A percentile compares a stretch with the other conserved stretches of the same genome.
phyloP scores from a whole-genome alignment of 2,329 filamentous ascomycete genomes.

The Fusarium udum region DNA sequence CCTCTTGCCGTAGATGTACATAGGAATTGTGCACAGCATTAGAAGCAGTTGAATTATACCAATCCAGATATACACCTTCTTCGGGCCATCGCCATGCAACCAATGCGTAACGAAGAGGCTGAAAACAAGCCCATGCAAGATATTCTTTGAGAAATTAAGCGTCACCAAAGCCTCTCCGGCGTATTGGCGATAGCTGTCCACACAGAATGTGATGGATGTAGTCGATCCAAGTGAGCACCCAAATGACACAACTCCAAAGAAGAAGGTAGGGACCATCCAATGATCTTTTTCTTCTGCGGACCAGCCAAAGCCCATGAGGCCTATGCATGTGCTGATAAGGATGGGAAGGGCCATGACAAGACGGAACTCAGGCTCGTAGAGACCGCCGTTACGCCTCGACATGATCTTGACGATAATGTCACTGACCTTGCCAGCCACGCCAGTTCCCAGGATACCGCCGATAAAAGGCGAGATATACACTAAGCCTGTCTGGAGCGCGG shows the following conservation, averaged over 20 bases:
- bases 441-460: constrained; percentile 89
- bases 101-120: constrained; percentile 87
- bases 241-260: constrained; percentile 92
- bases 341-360: constrained; percentile 89
- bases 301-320: constrained; percentile 98
- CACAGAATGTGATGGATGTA: constrained; percentile 91
- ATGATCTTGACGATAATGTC: constrained; percentile 86
- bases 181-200: constrained; percentile 93
- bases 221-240: constrained; percentile 91
- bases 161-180: constrained; percentile 94
- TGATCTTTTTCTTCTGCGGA: constrained; percentile 76
- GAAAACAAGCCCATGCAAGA: constrained; percentile 90
- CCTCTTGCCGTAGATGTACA: constrained; percentile 94
- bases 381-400: constrained; percentile 85
- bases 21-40: constrained; percentile 80
- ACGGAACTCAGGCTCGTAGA: constrained; percentile 95
- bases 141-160: constrained; percentile 93
- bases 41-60: constrained; percentile 85
- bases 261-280: constrained; percentile 93
- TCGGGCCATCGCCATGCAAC: constrained; percentile 79
- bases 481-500: constrained; percentile 80
- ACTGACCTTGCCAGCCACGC: constrained; percentile 86
- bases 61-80: constrained; percentile 81
- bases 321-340: constrained; percentile 78
- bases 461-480: constrained; percentile 92